phyloP scores from a whole-genome alignment of 2,329 filamentous ascomycete species.

The Emmonsiellopsis sp. region DNA sequence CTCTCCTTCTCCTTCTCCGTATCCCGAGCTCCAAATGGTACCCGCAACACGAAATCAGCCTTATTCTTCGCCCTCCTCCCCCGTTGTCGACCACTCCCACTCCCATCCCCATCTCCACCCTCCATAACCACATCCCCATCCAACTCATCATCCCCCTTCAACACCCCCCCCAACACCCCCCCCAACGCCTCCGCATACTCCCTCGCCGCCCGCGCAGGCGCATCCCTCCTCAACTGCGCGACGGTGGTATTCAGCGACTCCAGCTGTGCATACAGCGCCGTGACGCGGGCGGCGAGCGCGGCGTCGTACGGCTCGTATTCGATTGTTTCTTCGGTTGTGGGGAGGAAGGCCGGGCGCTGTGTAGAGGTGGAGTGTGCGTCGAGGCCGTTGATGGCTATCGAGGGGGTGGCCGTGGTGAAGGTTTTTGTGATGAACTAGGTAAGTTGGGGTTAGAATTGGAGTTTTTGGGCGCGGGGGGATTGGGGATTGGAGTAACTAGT shows the following conservation, averaged over 20 bases:
- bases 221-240: conserved; percentile 37
- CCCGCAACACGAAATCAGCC: conserved; percentile 15
- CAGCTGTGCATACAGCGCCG: conserved; percentile 38
- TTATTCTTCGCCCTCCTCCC: conserved; percentile 21
- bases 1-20: conserved; percentile 26
- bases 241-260: conserved; percentile 40
- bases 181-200: conserved; percentile 28
- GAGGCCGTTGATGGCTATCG: conserved; percentile 41
- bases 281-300: conserved; percentile 33
- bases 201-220: conserved; percentile 33
- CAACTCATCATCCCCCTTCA: conserved; percentile 46
- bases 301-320: conserved; percentile 41
- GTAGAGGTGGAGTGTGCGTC: conserved; percentile 14
- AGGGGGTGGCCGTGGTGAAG: conserved; percentile 34
- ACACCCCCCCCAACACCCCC: conserved; percentile 28
- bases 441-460: conserved; percentile 6
- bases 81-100: background rate
- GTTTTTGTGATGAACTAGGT: conserved; percentile 36
- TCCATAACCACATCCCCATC: conserved; percentile 34
- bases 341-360: conserved; percentile 26
- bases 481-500: background rate
- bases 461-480: background rate
- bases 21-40: conserved; percentile 18
- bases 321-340: conserved; percentile 31
- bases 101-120: conserved; percentile 6